These are phyloP conservation scores for Hypoxylon rickii DNA, from an alignment of 495 filamentous ascomycete genomes.

Conservation along the genomic window DNA sequence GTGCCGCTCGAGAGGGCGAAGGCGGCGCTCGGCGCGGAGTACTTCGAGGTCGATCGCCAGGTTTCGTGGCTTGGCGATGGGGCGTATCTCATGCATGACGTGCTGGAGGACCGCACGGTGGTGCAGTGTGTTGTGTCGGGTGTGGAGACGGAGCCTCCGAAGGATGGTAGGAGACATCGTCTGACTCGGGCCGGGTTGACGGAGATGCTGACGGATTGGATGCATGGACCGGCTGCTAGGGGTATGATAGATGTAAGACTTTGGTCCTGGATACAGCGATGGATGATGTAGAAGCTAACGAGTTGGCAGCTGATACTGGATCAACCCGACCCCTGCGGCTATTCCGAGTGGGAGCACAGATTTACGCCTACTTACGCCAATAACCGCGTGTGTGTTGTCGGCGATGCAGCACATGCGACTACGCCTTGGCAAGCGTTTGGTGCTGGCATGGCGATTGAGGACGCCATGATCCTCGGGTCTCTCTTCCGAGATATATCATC, in stretches of 20 bases:
- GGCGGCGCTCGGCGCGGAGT: constrained; percentile 3
- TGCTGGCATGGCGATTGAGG: constrained; percentile 68
- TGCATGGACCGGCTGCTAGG: constrained; percentile 13
- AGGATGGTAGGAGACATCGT: constrained; percentile 7
- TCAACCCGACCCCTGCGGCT: constrained; percentile 3
- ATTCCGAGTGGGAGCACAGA: constrained; percentile 29
- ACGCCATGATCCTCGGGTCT: constrained; percentile 61
- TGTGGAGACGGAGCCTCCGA: constrained; percentile 1
- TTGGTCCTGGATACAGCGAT: background rate
- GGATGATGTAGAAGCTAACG: too few relatives aligned
- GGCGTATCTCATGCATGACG: constrained; percentile 17
- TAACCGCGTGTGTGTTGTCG: constrained; percentile 57
- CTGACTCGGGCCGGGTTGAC: constrained; percentile 3
- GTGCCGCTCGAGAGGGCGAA: constrained; percentile 8
- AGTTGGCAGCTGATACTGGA: constrained; percentile 16
- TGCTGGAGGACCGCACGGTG: constrained; percentile 9
- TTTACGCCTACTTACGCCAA: constrained; percentile 18
- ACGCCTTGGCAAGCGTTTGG: constrained; percentile 72
- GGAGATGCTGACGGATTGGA: constrained; percentile 6
- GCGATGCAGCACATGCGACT: constrained; percentile 70
- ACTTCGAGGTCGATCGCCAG: constrained; percentile 3
- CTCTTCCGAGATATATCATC: constrained; percentile 52
- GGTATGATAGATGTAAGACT: constrained; percentile 23
- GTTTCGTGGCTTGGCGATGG: constrained; percentile 15
- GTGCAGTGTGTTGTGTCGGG: constrained; percentile 20